Base-by-base conservation (phyloP, 371 early-diverging fungal species). In the Choanephora cucurbitarum region DNA sequence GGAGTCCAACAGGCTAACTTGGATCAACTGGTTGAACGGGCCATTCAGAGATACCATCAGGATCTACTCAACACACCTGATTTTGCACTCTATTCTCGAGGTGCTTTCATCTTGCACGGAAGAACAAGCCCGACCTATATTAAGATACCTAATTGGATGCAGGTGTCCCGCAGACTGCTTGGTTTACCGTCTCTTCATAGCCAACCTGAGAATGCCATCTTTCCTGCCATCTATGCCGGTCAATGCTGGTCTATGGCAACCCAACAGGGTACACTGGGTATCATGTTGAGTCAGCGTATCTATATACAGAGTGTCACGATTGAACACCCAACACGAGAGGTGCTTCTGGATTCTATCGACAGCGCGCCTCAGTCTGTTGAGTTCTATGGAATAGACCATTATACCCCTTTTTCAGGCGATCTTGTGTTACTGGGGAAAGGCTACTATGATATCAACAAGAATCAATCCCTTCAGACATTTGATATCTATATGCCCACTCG, bases 71-170 rank as follows among this genome's bases (percentile, higher is more conserved):
- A 79, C 44, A 72, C 72, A 31, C 80, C 86, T 0, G 91, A 91
- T 68, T 91, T 79, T 69, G 91, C 91, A 0, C 60, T 88, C 22
- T 66, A 57, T n/a, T 77, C 86, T 1, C 83, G 82, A 0, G 90
- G 91, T 0, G 88, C 82, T 5, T 77, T 77, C 19, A 73, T 91
- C 31, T 72, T 91, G 8, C 77, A 80, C 22, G 55, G 53, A 1
- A 74, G 81, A 17, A 91, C 91, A 9, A 55, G 57, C 11, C 5
- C 40, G 5, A 62, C 62, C 5, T 61, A 44, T 24, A 18, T 45
- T 13, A 28, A 32, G 1, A 5, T 47, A 2, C 33, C 50, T 1
- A 17, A 22, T 9, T 61, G 61, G 61, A 17, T 44, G 13, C 48
- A 39, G 55, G 15, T 42, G 39, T 15, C 22, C 37, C 43, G 51